Percentiles rank a stretch among this genome's conserved stretches.
phyloP scores from a whole-genome alignment of 306 rosid species.

The Gynostemma pentaphyllum region DNA sequence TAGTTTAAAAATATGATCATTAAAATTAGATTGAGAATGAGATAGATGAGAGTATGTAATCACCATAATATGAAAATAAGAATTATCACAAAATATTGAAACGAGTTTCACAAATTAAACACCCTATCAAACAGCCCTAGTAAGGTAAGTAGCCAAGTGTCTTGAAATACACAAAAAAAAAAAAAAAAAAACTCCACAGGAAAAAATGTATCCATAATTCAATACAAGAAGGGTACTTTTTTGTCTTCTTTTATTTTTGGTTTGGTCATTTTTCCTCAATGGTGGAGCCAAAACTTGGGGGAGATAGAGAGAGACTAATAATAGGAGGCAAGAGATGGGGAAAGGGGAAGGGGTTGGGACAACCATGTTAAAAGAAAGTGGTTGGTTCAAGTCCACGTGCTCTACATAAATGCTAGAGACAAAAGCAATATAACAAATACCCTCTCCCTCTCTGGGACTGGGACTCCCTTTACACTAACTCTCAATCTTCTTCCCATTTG shows the following conservation, averaged over 20 bases:
- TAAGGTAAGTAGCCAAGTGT: too few relatives aligned
- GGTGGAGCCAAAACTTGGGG: background rate
- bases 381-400: slow-evolving; percentile 7
- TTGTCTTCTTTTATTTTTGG: too few relatives aligned
- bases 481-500: background rate
- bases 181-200: too few relatives aligned
- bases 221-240: slow-evolving; percentile 15
- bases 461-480: background rate
- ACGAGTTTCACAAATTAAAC: too few relatives aligned
- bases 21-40: too few relatives aligned
- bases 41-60: too few relatives aligned
- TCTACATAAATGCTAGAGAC: slow-evolving; percentile 1
- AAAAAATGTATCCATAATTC: slow-evolving; percentile 1
- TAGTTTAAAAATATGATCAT: too few relatives aligned
- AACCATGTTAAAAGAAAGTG: background rate
- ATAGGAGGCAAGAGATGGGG: background rate
- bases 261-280: too few relatives aligned
- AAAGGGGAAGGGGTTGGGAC: background rate
- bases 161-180: too few relatives aligned
- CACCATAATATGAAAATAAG: too few relatives aligned
- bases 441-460: background rate
- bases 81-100: too few relatives aligned
- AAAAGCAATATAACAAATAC: background rate
- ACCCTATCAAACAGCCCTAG: too few relatives aligned
- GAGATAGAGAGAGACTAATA: background rate